Percentiles rank a stretch among this genome's conserved stretches.
phyloP scores from a whole-genome alignment of 805 yeast species.

The Torulaspora franciscae region DNA sequence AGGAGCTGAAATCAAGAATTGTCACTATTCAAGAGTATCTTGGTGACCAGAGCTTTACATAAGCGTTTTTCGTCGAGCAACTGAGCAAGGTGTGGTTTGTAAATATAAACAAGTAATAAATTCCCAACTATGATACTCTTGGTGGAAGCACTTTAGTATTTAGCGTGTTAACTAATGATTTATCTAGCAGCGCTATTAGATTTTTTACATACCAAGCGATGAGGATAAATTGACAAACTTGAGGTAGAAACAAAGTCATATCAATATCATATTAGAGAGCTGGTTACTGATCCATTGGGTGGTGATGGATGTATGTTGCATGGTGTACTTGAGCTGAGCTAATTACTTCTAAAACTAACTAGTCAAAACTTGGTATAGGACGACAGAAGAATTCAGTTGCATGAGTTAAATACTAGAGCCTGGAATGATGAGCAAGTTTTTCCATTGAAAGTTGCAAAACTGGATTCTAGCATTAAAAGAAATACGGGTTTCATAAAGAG shows the following conservation, averaged over 20 bases:
- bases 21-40: conserved; percentile 43
- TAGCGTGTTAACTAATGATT: too few relatives aligned
- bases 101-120: too few relatives aligned
- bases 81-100: too few relatives aligned
- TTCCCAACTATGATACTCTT: too few relatives aligned
- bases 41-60: conserved; percentile 49
- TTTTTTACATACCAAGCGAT: neutral
- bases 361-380: conserved; percentile 12
- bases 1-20: conserved; percentile 52
- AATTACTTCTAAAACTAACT: conserved; percentile 3
- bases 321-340: neutral
- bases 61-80: neutral
- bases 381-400: conserved; percentile 32
- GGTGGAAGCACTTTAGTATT: too few relatives aligned
- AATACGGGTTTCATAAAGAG: conserved; percentile 76
- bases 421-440: conserved; percentile 49
- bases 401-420: conserved; percentile 42
- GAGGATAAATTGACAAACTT: neutral
- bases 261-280: neutral
- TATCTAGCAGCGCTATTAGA: neutral
- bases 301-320: conserved; percentile 16
- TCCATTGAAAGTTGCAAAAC: conserved; percentile 32
- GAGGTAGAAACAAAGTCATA: neutral
- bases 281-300: neutral
- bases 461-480: conserved; percentile 76